These are phyloP conservation scores for Metschnikowia peoriensis DNA, from an alignment of 805 yeast genomes.

Conservation along the genomic window DNA sequence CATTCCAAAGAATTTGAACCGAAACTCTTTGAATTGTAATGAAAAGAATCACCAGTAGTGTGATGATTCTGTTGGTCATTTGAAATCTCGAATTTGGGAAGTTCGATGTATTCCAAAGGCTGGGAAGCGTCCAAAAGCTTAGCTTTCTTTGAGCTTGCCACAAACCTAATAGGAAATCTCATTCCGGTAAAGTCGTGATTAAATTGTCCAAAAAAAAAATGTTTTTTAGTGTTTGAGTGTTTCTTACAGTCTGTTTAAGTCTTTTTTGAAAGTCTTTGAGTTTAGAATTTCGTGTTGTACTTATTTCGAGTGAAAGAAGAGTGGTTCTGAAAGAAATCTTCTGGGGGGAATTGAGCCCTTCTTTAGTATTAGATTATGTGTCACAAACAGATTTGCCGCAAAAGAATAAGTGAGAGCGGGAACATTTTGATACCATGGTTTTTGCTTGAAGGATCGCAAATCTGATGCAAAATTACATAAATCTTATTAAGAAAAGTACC, in stretches of 20 bases:
- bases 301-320: background rate
- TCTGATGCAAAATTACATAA: too few relatives aligned
- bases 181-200: background rate
- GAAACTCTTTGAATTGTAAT: background rate
- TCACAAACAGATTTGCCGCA: background rate
- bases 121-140: background rate
- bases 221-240: background rate
- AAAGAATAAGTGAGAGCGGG: background rate
- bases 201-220: background rate
- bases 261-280: background rate
- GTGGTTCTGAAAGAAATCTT: background rate
- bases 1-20: background rate
- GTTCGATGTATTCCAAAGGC: background rate
- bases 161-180: background rate
- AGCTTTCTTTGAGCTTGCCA: background rate
- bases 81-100: background rate
- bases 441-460: too few relatives aligned
- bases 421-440: background rate
- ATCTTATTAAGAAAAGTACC: too few relatives aligned
- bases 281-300: background rate
- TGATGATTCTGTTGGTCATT: background rate
- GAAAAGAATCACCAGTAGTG: background rate
- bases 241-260: background rate
- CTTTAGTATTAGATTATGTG: background rate
- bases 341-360: background rate